Conservation (phyloP, 257 asterid species). For the Pogostemon cablin region DNA sequence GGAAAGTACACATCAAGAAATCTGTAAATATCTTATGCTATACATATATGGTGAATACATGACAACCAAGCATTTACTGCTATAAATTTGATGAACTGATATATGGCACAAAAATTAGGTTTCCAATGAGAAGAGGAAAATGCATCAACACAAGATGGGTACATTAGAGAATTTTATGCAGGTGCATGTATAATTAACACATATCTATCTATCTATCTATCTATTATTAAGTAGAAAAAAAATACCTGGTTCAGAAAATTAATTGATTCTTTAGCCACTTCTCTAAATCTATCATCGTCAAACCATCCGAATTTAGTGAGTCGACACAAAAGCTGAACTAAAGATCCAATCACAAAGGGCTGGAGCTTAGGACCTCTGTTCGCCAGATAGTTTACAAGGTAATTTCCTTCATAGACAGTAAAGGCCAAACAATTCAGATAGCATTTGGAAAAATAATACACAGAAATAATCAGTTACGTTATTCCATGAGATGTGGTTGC, state of each 20-base stretch:
- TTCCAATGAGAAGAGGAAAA: slow-evolving; percentile 24
- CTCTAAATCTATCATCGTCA: slow-evolving; percentile 92
- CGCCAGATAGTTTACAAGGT: slow-evolving; percentile 93
- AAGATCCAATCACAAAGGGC: slow-evolving; percentile 88
- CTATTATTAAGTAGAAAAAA: neutral
- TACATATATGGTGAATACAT: slow-evolving; percentile 11
- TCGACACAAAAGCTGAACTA: slow-evolving; percentile 89
- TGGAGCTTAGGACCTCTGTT: slow-evolving; percentile 96
- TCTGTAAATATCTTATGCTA: neutral
- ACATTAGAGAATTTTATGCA: neutral
- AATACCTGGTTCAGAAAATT: slow-evolving; percentile 90
- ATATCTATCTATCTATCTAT: no score
- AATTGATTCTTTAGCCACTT: slow-evolving; percentile 84
- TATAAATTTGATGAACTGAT: slow-evolving; percentile 5
- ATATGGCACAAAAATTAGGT: slow-evolving; percentile 12
- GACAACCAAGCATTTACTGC: slow-evolving; percentile 28
- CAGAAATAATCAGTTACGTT: slow-evolving; percentile 24
- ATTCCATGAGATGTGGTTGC: slow-evolving; percentile 17
- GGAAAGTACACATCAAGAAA: slow-evolving; percentile 19
- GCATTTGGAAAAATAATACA: slow-evolving; percentile 23
- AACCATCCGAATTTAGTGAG: slow-evolving; percentile 98
- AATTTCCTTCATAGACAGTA: slow-evolving; percentile 84
- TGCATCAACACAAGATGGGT: slow-evolving; percentile 28
- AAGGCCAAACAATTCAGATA: slow-evolving; percentile 43
- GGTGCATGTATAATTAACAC: no score